Evolutionary conservation across 192 early-diverging fungal species (phyloP).

Genomic region (Endogone sp.): DNA sequence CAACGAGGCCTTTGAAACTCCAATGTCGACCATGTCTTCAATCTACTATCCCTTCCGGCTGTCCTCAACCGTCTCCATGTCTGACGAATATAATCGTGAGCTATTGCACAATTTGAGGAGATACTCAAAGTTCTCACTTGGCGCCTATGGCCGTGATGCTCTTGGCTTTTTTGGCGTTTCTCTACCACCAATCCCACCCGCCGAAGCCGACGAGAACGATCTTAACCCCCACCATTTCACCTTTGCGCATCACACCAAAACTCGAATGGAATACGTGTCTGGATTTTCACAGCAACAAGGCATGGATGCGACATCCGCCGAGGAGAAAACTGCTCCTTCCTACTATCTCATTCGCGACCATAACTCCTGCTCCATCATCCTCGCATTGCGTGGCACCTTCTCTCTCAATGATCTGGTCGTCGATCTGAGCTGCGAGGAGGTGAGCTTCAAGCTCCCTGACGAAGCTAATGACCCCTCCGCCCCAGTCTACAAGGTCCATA

Average conservation of each 20-base stretch:
- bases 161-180: slow-evolving; percentile 11
- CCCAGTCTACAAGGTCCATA: slow-evolving; percentile 35
- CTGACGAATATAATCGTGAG: slow-evolving; percentile 16
- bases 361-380: slow-evolving; percentile 34
- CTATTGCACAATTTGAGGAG: slow-evolving; percentile 24
- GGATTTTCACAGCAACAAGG: slow-evolving; percentile 4
- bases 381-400: slow-evolving; percentile 47
- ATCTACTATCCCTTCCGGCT: neutral
- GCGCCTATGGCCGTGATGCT: slow-evolving; percentile 16
- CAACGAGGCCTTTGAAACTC: neutral
- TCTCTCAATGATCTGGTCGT: slow-evolving; percentile 44
- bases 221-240: slow-evolving; percentile 4
- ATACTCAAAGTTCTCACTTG: slow-evolving; percentile 29
- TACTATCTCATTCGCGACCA: slow-evolving; percentile 45
- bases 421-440: slow-evolving; percentile 46
- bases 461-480: neutral
- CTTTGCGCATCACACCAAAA: slow-evolving; percentile 13
- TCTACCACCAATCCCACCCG: neutral
- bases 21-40: neutral
- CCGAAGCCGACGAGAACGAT: neutral
- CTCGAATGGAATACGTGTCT: neutral
- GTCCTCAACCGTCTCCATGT: neutral
- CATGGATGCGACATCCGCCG: neutral
- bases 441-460: slow-evolving; percentile 38
- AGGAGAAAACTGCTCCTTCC: slow-evolving; percentile 13